phyloP scores from a whole-genome alignment of 805 yeast species.

The Debaryomyces prosopidis region DNA sequence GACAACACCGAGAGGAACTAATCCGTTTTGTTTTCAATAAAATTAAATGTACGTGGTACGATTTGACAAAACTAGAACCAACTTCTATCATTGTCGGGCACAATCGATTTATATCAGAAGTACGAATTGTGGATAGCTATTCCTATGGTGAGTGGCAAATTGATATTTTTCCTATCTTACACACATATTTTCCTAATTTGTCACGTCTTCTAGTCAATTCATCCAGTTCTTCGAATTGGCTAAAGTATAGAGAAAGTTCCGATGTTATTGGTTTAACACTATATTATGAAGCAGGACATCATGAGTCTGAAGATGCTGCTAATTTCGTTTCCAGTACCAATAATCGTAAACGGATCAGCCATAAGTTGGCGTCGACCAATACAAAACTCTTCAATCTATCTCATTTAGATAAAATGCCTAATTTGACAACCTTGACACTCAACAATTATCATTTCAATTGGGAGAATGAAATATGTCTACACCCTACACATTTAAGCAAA shows the following conservation, averaged over 20 bases:
- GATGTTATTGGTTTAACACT: constrained; percentile 22
- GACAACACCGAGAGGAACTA: constrained; percentile 17
- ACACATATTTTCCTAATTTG: constrained; percentile 22
- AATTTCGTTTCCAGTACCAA: neutral
- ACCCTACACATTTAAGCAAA: constrained; percentile 16
- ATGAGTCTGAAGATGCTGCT: constrained; percentile 8
- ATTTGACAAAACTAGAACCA: constrained; percentile 12
- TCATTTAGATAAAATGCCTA: constrained; percentile 41
- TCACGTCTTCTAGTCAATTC: constrained; percentile 28
- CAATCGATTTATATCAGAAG: constrained; percentile 15
- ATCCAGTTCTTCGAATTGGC: constrained; percentile 41
- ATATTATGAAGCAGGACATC: constrained; percentile 23
- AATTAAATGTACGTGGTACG: constrained; percentile 27
- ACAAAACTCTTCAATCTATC: constrained; percentile 42
- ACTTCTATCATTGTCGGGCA: constrained; percentile 7
- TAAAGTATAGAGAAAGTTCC: constrained; percentile 31
- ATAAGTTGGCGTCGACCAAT: constrained; percentile 8
- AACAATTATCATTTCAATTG: constrained; percentile 45
- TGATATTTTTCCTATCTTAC: constrained; percentile 20
- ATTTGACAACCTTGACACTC: constrained; percentile 34
- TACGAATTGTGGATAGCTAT: constrained; percentile 30
- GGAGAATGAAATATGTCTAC: constrained; percentile 24
- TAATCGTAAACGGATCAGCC: constrained; percentile 18
- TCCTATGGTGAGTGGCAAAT: constrained; percentile 39
- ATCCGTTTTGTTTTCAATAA: constrained; percentile 17